Evolutionary conservation across 345 rosid genomes (phyloP).

Genomic region (Citrus australasica): DNA sequence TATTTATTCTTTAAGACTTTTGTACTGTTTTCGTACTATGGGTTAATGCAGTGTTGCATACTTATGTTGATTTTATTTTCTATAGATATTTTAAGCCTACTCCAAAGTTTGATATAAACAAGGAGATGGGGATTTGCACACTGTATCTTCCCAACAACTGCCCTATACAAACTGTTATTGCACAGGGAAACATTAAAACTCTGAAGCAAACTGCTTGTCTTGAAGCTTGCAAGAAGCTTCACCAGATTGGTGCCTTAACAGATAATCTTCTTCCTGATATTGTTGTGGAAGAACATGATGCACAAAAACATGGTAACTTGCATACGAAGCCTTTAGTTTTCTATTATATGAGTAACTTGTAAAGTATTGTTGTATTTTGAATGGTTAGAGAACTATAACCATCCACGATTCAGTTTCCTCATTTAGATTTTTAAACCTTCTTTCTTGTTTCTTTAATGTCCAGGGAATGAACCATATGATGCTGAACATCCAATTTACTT

Average conservation of each 20-base stretch:
- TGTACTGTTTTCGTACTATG: not conserved
- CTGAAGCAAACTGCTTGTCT: conserved; percentile 73
- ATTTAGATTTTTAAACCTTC: not conserved
- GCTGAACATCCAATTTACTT: conserved; percentile 66
- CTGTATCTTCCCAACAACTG: conserved; percentile 75
- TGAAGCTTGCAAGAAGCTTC: conserved; percentile 80
- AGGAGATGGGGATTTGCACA: conserved; percentile 39
- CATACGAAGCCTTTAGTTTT: not conserved
- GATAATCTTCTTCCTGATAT: conserved; percentile 83
- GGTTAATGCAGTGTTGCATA: not conserved
- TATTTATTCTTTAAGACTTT: not conserved
- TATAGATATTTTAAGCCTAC: conserved; percentile 76
- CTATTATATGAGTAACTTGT: not conserved
- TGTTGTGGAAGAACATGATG: conserved; percentile 48
- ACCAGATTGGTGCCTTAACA: conserved; percentile 62
- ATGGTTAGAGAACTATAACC: not conserved
- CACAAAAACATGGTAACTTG: conserved; percentile 38
- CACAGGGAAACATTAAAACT: conserved; percentile 32
- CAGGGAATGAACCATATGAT: conserved; percentile 41
- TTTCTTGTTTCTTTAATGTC: conserved; percentile 7
- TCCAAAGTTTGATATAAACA: conserved; percentile 50
- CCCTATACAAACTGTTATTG: conserved; percentile 41
- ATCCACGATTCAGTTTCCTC: not conserved
- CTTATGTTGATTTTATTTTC: not conserved
- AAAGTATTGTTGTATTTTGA: not conserved